Percentiles rank a stretch among this genome's conserved stretches.
phyloP scores from a whole-genome alignment of 164 flowering plant species.

The grape (Vitis vinifera) region ASM3070453v1 NC_081806.1:9290001-9290500 shows the following conservation, averaged over 20 bases:
- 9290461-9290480: too few relatives aligned
- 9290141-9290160: slow-evolving; percentile 66
- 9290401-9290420: too few relatives aligned
- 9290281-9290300: not conserved
- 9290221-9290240: too few relatives aligned
- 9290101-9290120: slow-evolving; percentile 74
- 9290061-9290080: slow-evolving; percentile 80
- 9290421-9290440: too few relatives aligned
- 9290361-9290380: too few relatives aligned
- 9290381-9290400: too few relatives aligned
- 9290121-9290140: slow-evolving; percentile 64
- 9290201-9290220: slow-evolving; percentile 70
- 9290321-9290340: not conserved
- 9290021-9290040: slow-evolving; percentile 23
- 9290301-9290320: not conserved
- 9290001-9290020: not conserved
- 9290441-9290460: too few relatives aligned
- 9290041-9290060: slow-evolving; percentile 53
- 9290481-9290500: too few relatives aligned
- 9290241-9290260: too few relatives aligned
- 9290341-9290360: too few relatives aligned
- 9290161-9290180: slow-evolving; percentile 62
- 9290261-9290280: not conserved
- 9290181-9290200: slow-evolving; percentile 62
- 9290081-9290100: slow-evolving; percentile 72